Conservation (phyloP, 345 rosid species). For the Eucalyptus leucophloia region DNA sequence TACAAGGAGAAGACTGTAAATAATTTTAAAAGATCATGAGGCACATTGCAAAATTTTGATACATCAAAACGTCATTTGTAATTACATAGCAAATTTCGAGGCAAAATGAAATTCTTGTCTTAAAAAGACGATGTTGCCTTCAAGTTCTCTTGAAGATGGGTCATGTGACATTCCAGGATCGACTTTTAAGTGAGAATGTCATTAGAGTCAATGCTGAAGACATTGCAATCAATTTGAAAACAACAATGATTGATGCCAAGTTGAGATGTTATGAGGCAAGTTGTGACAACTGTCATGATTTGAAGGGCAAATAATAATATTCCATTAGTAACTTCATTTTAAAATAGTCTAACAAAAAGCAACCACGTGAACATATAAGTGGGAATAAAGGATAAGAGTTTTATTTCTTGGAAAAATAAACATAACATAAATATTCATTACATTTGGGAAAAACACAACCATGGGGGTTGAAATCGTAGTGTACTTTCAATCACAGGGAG, state of each 20-base stretch:
- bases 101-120: not conserved
- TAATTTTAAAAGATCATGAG: not conserved
- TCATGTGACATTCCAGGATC: not conserved
- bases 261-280: not conserved
- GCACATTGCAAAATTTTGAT: not conserved
- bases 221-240: not conserved
- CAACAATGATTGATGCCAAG: not conserved
- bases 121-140: not conserved
- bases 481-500: not conserved
- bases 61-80: not conserved
- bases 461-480: not conserved
- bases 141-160: not conserved
- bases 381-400: not conserved
- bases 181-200: not conserved
- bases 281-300: fast-evolving
- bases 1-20: not conserved
- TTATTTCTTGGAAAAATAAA: not conserved
- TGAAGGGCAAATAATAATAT: not conserved
- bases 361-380: not conserved
- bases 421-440: not conserved
- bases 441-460: not conserved
- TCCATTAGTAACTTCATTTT: not conserved
- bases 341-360: not conserved
- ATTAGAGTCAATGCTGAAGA: not conserved
- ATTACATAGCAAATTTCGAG: fast-evolving